Base-by-base conservation (phyloP, 306 rosid species). In the Lithocarpus polystachyus region DNA sequence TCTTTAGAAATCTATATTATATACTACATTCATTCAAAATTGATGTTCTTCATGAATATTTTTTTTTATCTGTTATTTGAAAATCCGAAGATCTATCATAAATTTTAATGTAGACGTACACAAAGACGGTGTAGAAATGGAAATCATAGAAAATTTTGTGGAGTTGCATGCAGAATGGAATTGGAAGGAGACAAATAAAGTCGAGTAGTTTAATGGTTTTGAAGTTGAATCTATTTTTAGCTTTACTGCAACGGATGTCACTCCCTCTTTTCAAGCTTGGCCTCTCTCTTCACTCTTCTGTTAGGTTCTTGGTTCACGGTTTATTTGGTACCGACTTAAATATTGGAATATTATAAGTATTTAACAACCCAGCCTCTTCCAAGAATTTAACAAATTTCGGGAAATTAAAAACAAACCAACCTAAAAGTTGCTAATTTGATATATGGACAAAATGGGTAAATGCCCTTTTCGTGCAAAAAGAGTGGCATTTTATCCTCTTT, bases 191-290 rank as follows among this genome's bases (percentile, higher is more conserved):
- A 37, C 76, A 73, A 74, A 73, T 76, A 61, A 14, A 83, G 53
- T 26, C 22, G 75, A 70, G 43, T 12, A 31, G 74, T 80, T 82
- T 26, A 83, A 82, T 73, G 90, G 91, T 73, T 51, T 48, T 57
- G 73, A 78, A 82, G 23, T 28, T 48, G 68, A 0, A 31, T 75
- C 83, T 69, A 55, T 68, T 77, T 60, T 74, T 75, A 72, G 85
- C 23, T 61, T 77, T 78, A 51, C 48, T 57, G 64, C 43, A 40
- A 26, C 55, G 52, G 61, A 68, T 78, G 53, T 54, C 68, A 17
- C 14, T 68, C 74, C 93, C 93, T 84, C 35, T 17, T 67, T 89
- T 89, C 83, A 82, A 72, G 90, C 89, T 80, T 80, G 19, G 68
- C 92, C 93, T 77, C 84, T 85, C 74, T 80, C 81, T 59, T 70